phyloP scores from a whole-genome alignment of 345 rosid genomes.

The Alliaria petiolata region DNA sequence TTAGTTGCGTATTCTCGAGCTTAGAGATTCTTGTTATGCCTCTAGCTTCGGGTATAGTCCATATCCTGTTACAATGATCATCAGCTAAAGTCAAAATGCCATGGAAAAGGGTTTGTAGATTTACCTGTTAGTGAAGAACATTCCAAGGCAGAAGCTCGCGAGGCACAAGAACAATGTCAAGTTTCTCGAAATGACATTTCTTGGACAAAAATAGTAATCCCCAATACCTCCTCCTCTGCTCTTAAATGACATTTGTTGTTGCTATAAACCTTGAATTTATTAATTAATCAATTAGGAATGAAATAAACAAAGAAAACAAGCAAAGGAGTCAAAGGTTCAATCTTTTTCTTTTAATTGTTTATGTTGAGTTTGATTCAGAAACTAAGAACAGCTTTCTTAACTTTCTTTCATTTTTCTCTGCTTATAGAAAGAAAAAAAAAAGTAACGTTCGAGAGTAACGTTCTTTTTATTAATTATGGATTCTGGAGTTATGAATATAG shows the following conservation, averaged over 20 bases:
- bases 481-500: not conserved
- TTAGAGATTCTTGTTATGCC: conserved; percentile 5
- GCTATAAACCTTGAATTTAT: not conserved
- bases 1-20: not conserved
- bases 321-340: too few species aligned
- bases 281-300: too few species aligned
- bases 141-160: conserved; percentile 57
- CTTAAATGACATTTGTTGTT: conserved; percentile 46
- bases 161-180: conserved; percentile 52
- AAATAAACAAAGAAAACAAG: too few species aligned
- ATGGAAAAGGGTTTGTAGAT: not conserved
- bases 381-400: not conserved
- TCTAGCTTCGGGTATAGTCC: conserved; percentile 39
- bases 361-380: not conserved
- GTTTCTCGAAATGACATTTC: conserved; percentile 39
- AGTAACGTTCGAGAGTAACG: not conserved
- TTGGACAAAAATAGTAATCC: conserved; percentile 23
- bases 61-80: conserved; percentile 33
- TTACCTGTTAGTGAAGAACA: conserved; percentile 73
- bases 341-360: not conserved
- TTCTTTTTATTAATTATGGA: not conserved
- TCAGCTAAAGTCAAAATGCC: not conserved
- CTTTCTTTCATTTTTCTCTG: not conserved
- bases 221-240: conserved; percentile 40
- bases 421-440: not conserved